Conservation (phyloP, 2,329 filamentous ascomycete genomes). For the Coniochaeta pulveracea region DNA sequence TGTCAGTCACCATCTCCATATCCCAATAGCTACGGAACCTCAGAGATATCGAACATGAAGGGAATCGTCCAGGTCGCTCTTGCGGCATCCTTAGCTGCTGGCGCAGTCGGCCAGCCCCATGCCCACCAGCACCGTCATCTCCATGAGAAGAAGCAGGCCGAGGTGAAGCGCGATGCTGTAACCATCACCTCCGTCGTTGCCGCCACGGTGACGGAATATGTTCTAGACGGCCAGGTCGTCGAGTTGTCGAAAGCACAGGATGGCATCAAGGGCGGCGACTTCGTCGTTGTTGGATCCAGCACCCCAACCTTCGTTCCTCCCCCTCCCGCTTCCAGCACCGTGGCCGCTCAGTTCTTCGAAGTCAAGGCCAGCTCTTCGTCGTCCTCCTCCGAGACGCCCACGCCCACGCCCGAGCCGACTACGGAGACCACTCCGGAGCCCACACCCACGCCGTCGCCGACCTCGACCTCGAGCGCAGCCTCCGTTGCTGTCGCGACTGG, state of each 20-base stretch:
- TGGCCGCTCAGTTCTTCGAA: constrained; percentile 40
- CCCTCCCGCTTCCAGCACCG: constrained; percentile 20
- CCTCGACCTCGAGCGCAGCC: constrained; percentile 16
- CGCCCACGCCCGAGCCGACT: constrained; percentile 4
- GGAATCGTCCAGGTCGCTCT: constrained; percentile 35
- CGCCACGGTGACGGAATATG: constrained; percentile 55
- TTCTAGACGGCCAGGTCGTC: constrained; percentile 51
- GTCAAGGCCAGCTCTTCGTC: constrained; percentile 21
- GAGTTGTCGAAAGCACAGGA: constrained; percentile 52
- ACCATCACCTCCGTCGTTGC: constrained; percentile 35
- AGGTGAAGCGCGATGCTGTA: constrained; percentile 33
- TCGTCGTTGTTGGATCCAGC: constrained; percentile 51
- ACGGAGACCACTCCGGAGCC: constrained; percentile 18
- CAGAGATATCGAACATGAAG: constrained; percentile 45
- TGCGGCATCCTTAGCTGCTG: constrained; percentile 38
- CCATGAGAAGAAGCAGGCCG: constrained; percentile 43
- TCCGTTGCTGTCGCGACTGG: constrained; percentile 28
- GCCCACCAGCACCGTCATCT: constrained; percentile 47
- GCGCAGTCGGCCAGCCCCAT: constrained; percentile 46
- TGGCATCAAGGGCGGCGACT: constrained; percentile 62
- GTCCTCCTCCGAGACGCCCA: constrained; percentile 11
- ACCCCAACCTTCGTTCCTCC: constrained; percentile 39
- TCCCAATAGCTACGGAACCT: constrained; percentile 2
- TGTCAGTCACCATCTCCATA: neutral
- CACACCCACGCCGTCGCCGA: constrained; percentile 13